Conservation (phyloP, 176 grass and related monocot genomes). For the Musa schizocarpa region DNA sequence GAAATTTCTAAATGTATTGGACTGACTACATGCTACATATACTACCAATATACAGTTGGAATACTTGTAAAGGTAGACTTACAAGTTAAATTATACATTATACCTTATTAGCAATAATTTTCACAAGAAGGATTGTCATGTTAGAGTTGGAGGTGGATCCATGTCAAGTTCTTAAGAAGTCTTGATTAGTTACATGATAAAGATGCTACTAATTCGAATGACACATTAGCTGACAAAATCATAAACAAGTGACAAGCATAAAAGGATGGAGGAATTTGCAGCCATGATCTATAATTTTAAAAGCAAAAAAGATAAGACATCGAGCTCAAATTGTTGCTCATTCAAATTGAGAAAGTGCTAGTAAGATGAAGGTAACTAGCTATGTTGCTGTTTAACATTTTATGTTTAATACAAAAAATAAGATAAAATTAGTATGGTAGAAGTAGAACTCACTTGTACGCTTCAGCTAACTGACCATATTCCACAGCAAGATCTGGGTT, state of each 20-base stretch:
- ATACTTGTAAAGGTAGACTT: no score
- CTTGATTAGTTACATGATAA: neutral
- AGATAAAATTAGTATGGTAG: neutral
- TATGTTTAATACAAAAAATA: neutral
- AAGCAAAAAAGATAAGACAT: neutral
- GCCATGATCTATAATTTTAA: neutral
- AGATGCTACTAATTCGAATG: neutral
- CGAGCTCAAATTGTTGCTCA: neutral
- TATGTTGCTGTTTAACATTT: neutral
- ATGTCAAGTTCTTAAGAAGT: no score
- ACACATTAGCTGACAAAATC: neutral
- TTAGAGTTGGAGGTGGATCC: no score
- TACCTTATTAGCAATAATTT: no score
- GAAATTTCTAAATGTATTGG: no score
- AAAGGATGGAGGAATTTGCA: neutral
- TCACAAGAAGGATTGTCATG: no score
- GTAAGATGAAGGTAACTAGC: neutral
- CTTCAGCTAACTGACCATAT: constrained; percentile 39
- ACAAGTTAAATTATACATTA: no score
- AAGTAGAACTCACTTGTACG: constrained; percentile 73
- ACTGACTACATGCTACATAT: no score
- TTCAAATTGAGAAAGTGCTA: neutral
- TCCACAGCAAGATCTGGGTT: constrained; percentile 74
- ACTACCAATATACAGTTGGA: no score
- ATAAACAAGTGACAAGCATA: neutral